Conservation (phyloP, 2,329 filamentous ascomycete species). For the Pseudogymnoascus sp. region DNA sequence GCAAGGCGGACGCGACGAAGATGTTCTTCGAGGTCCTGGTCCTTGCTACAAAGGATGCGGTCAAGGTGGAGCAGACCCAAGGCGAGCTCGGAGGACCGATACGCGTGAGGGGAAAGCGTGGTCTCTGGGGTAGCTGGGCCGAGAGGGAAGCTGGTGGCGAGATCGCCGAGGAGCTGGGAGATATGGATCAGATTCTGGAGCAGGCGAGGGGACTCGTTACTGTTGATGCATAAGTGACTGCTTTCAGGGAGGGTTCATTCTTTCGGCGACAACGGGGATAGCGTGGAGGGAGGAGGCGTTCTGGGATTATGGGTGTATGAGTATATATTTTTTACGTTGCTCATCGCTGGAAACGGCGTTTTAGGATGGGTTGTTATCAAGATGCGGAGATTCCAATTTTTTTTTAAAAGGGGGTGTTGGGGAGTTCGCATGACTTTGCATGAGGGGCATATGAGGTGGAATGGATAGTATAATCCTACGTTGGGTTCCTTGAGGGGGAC, state of each 20-base stretch:
- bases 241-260: neutral
- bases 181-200: conserved; percentile 8
- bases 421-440: neutral
- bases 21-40: conserved; percentile 99
- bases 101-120: conserved; percentile 79
- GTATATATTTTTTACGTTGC: neutral
- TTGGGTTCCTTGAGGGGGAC: neutral
- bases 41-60: conserved; percentile 92
- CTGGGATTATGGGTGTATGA: conserved; percentile 1
- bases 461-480: neutral
- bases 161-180: conserved; percentile 30
- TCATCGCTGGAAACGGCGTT: conserved; percentile 7
- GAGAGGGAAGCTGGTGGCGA: conserved; percentile 64
- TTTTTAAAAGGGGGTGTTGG: conserved; percentile 5
- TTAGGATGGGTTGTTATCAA: neutral
- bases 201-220: conserved; percentile 4
- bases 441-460: neutral
- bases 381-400: conserved; percentile 4
- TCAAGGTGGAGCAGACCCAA: conserved; percentile 85
- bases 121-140: conserved; percentile 96
- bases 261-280: neutral
- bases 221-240: neutral
- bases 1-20: conserved; percentile 87
- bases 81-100: conserved; percentile 69
- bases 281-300: neutral